Evolutionary conservation across 371 early-diverging fungal species (phyloP).

Genomic region (Mucor mucedo): DNA sequence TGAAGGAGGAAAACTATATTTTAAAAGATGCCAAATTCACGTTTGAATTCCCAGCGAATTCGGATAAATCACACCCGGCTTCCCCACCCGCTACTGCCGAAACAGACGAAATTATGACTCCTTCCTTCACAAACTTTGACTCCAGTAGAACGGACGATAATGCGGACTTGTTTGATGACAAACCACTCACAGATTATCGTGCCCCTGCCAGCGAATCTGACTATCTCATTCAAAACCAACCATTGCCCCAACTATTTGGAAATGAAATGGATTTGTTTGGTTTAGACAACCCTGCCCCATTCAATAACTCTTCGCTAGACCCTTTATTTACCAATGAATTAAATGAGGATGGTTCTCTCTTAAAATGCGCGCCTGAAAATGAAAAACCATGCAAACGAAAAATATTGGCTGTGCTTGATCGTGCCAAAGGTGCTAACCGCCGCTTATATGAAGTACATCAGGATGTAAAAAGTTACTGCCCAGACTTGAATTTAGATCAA

Average conservation of each 20-base stretch:
- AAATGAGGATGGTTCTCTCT: conserved; percentile 2
- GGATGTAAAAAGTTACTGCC: conserved; percentile 26
- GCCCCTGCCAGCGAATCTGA: not conserved
- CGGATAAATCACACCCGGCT: conserved; percentile 10
- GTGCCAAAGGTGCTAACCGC: conserved; percentile 17
- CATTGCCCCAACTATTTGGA: conserved; percentile 14
- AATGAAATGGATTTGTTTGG: conserved; percentile 20
- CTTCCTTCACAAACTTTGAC: too few species aligned
- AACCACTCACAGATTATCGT: not conserved
- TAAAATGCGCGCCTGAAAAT: conserved; percentile 21
- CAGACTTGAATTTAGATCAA: conserved; percentile 35
- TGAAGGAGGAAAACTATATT: conserved; percentile 42
- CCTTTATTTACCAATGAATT: conserved; percentile 6
- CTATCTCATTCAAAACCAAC: conserved; percentile 3
- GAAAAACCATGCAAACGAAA: conserved; percentile 17
- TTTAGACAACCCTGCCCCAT: not conserved
- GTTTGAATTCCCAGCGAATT: conserved; percentile 5
- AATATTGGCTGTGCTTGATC: conserved; percentile 3
- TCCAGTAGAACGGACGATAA: not conserved
- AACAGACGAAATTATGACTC: too few species aligned
- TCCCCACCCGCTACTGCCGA: not conserved
- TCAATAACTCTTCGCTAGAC: not conserved
- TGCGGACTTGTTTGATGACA: not conserved
- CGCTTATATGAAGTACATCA: conserved; percentile 23
- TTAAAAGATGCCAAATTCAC: conserved; percentile 22